Base-by-base conservation (phyloP, 1,139 yeast species). In the Yarrowia galli region DNA sequence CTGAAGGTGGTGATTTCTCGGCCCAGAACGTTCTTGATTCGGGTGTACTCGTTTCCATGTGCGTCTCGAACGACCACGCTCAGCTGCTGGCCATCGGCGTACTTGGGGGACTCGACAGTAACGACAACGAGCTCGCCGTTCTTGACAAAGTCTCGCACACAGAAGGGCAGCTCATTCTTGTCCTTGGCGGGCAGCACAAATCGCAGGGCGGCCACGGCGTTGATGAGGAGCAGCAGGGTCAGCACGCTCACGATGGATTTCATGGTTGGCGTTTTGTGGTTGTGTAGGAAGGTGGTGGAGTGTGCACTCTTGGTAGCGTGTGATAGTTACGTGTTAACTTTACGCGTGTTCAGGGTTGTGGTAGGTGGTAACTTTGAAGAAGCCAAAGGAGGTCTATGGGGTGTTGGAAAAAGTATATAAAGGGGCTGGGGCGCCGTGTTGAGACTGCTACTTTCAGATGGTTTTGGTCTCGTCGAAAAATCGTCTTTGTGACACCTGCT, bases 51-150 rank as follows among this genome's bases (percentile, higher is more conserved):
- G 67, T 70, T 51, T 23, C 67, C 60, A 20, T 45, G 60, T 16
- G 61, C 67, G 51, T 46, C 65, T 38, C 69, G 40, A 48, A 71
- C 74, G 71, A 75, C 75, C 70, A 92, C 80, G 72, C 85, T 85
- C 75, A 93, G 83, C 67, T 81, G 79, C 79, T 93, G 98, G 40
- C 98, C 98, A 77, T 95, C 98, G 42, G 96, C 96, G 68, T 81
- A 79, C 67, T 82, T 98, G 73, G 85, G 84, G 22, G 96, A 84
- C 71, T 85, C 84, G 73, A 92, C 85, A 72, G 89, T 89, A 69
- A 92, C 89, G 60, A 92, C 75, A 92, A 93, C 77, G 85, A 97
- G 1, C 92, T 89, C 70, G 79, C 65, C 68, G 9, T 56, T 65
- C 48, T 56, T 65, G 49, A 65, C 68, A 49, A 65, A 65, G 63